A percentile compares a stretch with the other conserved stretches of the same genome.
Evolutionary conservation across 805 yeast genomes (phyloP).

Genomic region (Clavispora carvajalis): DNA sequence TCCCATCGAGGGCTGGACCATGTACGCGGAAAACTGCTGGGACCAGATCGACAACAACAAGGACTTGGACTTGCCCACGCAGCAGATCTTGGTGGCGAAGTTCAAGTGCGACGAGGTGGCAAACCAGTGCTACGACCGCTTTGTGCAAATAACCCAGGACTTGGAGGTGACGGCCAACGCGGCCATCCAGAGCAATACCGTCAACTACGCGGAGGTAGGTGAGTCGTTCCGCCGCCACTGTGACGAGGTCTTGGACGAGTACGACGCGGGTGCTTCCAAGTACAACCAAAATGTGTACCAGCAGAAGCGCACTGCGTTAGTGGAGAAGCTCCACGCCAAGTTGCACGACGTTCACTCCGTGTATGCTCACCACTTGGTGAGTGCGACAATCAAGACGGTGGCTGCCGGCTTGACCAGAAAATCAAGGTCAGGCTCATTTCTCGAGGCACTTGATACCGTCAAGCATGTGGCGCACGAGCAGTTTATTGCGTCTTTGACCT

Average conservation of each 20-base stretch:
- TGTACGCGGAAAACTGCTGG: slow-evolving; percentile 91
- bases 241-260: slow-evolving; percentile 43
- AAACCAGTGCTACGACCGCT: slow-evolving; percentile 28
- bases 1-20: slow-evolving; percentile 94
- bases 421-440: slow-evolving; percentile 8
- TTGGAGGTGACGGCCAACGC: slow-evolving; percentile 6
- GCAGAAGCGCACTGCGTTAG: slow-evolving; percentile 51
- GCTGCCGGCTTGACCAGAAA: slow-evolving; percentile 10
- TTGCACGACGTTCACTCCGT: slow-evolving; percentile 35
- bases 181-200: slow-evolving; percentile 9
- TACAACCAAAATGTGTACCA: slow-evolving; percentile 64
- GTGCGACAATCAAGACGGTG: slow-evolving; percentile 4
- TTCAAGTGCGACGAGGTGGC: slow-evolving; percentile 92
- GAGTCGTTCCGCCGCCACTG: slow-evolving; percentile 39
- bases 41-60: slow-evolving; percentile 87
- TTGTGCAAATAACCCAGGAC: slow-evolving; percentile 17
- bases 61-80: slow-evolving; percentile 94
- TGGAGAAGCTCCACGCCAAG: slow-evolving; percentile 42
- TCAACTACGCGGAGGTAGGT: slow-evolving; percentile 46
- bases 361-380: slow-evolving; percentile 17
- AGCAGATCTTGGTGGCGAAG: slow-evolving; percentile 89
- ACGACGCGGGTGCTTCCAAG: slow-evolving; percentile 70
- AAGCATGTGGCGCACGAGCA: slow-evolving; percentile 8
- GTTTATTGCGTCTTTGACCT: slow-evolving; percentile 11
- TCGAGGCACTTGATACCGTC: slow-evolving; percentile 9